Evolutionary conservation across 179 eudicot species (phyloP), one percentile per base, ranked within the genome.

Genomic region (Spinacia oleracea): DNA sequence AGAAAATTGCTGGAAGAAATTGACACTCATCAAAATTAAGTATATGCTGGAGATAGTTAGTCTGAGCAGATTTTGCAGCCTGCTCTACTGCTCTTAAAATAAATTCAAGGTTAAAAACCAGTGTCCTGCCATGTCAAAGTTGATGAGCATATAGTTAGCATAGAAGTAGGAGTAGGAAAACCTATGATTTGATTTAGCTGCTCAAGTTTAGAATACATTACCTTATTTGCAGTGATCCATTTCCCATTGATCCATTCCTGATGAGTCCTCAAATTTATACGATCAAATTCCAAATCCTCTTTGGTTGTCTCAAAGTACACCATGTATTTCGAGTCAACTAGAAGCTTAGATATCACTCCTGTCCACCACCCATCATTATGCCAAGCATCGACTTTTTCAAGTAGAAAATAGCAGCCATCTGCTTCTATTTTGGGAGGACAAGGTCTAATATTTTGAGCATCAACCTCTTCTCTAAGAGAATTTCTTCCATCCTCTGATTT

Each of bases 301-400:
- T 72, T 74, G 6, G 86, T 81, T 29, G 82, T 83, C 85, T 78
- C 71, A 59, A 90, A 85, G 59, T 83, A 82, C n/a, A 90, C 91
- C 15, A 27, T 42, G 72, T 87, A 90, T 67, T 71, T 84, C 23
- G 53, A 53, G 25, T 69, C 81, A 75, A 70, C 84, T 15, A 85
- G 83, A 78, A 86, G 84, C 79, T 81, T 74, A 66, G 79, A 74
- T 43, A 90, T 81, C 74, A 84, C 73, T 68, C 90, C 90, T 74
- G 70, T 80, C 91, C 88, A 86, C 94, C 94, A 90, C 72, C 90
- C 89, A 66, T 83, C 88, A 60, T 89, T 87, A 66, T 83, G 79
- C 91, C 90, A 89, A 50, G 86, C 91, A 84, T 90, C 93, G 50
- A 90, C 90, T 73, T 80, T 88, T 76, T 90, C 88, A 75, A 85